Evolutionary conservation across 352 stramenopile species (phyloP), one percentile per base, ranked within the genome.

Genomic region (Pythium aristosporum): DNA sequence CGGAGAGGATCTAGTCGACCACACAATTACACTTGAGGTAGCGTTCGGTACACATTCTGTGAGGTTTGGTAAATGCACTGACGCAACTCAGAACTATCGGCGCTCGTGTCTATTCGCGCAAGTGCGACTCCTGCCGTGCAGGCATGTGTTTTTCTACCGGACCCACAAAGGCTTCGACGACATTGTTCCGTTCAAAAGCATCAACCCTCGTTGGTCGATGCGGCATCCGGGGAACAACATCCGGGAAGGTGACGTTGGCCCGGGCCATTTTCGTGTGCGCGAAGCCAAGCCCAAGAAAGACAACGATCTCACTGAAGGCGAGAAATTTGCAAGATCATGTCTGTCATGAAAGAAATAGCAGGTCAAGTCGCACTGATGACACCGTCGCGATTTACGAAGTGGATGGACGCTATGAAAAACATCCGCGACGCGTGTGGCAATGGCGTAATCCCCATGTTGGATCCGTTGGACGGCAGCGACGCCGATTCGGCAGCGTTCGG

Each of bases 61-160:
- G 39, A 13, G 54, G 25, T 61, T 32, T 57, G 50, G 18, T 50
- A 42, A 41, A 51, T 23, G 20, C 39, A 28, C 20, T n/a, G 25
- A 3, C 46, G 3, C 23, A n/a, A 15, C 21, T 41, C 23, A 65
- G 57, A 52, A 23, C 16, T 65, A n/a, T 23, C 10, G 37, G 18
- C 57, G 47, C 20, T 60, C 49, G 2, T 66, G 59, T 23, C 48
- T 60, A 6, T 66, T 66, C n/a, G 23, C 50, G 0, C 59, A 60
- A 60, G 28, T 66, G 0, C 49, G 59, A 6, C 20, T 66, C 5
- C 50, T 66, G 6, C 59, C 59, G 20, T 66, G 59, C 20, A 20
- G 48, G 0, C 59, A 66, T 30, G 59, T 53, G 2, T 53, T 52
- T 6, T 65, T 60, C 48, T 66, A 53, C 50, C 15, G 41, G n/a